phyloP scores from a whole-genome alignment of 805 yeast species.

The Sporopachydermia lactativora region DNA sequence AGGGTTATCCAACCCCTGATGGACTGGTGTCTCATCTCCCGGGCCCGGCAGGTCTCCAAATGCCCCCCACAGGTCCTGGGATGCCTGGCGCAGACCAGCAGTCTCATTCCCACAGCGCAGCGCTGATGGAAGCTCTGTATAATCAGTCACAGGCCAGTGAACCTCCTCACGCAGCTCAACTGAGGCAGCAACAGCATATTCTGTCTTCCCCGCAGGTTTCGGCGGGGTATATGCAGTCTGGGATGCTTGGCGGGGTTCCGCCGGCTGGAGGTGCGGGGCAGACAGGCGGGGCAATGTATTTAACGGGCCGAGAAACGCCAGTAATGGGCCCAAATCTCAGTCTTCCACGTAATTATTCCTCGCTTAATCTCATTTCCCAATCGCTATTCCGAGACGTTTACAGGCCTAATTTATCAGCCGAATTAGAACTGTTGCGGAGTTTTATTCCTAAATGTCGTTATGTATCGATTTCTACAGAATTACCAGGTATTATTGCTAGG shows the following conservation, averaged over 20 bases:
- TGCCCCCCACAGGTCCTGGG: neutral
- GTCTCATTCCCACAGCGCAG: neutral
- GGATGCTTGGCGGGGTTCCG: conserved; percentile 23
- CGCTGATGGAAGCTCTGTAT: conserved; percentile 1
- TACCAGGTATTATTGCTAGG: conserved; percentile 91
- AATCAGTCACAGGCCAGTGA: conserved; percentile 4
- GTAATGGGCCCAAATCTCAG: conserved; percentile 12
- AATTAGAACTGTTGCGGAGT: conserved; percentile 46
- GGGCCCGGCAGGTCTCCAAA: neutral
- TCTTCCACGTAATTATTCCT: conserved; percentile 14
- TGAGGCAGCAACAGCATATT: conserved; percentile 9
- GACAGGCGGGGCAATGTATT: conserved; percentile 13
- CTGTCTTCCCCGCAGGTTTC: conserved; percentile 8
- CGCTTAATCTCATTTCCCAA: conserved; percentile 28
- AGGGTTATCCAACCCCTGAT: neutral
- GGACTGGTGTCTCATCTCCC: neutral
- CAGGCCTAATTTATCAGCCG: conserved; percentile 54
- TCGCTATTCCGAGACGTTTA: conserved; percentile 58
- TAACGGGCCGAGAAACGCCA: conserved; percentile 14
- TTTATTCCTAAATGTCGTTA: conserved; percentile 41
- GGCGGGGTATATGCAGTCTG: neutral
- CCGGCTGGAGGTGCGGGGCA: conserved; percentile 21
- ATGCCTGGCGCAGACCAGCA: neutral
- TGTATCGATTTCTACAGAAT: conserved; percentile 74
- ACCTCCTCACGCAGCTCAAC: conserved; percentile 2